Evolutionary conservation across 129 eudicot species (phyloP).

Genomic region (Tanacetum coccineum): DNA sequence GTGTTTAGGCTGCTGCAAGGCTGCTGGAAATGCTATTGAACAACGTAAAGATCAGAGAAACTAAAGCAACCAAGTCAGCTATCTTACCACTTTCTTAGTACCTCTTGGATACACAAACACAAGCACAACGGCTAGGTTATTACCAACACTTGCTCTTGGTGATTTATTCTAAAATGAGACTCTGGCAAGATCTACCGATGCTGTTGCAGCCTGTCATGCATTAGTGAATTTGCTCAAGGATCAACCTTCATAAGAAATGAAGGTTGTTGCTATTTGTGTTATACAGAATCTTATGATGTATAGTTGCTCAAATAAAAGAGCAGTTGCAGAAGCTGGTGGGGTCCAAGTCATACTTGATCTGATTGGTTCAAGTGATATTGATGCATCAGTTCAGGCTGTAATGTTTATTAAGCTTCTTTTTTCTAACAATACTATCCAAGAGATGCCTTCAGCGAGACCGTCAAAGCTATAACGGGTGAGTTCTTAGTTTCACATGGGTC

Average conservation of each 20-base stretch:
- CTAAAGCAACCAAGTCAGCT: conserved; percentile 81
- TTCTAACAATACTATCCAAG: too few relatives aligned
- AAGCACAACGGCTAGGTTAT: conserved; percentile 87
- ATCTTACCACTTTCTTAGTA: conserved; percentile 84
- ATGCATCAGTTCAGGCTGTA: too few relatives aligned
- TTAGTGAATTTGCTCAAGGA: conserved; percentile 30
- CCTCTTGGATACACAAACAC: conserved; percentile 96
- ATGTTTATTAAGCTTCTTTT: too few relatives aligned
- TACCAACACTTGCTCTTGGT: conserved; percentile 79
- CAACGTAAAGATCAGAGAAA: conserved; percentile 86
- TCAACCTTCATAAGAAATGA: conserved; percentile 96
- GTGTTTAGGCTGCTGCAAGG: conserved; percentile 94
- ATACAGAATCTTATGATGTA: conserved; percentile 91
- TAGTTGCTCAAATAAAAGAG: conserved; percentile 87
- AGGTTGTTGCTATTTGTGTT: conserved; percentile 92
- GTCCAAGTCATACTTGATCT: conserved; percentile 88
- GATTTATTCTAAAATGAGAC: not conserved
- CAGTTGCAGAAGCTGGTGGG: conserved; percentile 98
- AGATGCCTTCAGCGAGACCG: too few relatives aligned
- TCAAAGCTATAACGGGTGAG: too few relatives aligned
- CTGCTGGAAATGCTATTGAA: conserved; percentile 78
- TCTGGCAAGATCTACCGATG: not conserved
- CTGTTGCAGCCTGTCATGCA: not conserved
- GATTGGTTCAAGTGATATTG: too few relatives aligned
- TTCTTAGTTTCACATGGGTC: too few relatives aligned